Evolutionary conservation across 768 basidiomycete genomes (phyloP).

Genomic region (Termitomyces eurrhizus): DNA sequence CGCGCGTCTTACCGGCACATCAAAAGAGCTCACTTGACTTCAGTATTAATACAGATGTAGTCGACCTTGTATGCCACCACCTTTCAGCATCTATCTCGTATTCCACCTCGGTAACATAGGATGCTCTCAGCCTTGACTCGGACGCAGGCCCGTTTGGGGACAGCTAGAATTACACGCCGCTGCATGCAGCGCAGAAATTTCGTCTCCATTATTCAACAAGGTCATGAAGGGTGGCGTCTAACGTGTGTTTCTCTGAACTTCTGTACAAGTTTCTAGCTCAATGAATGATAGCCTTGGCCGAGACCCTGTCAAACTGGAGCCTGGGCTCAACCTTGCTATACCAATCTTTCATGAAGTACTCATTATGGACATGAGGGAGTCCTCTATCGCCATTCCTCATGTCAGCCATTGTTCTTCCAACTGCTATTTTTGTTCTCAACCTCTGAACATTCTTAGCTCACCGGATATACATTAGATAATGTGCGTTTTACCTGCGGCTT

Average conservation of each 20-base stretch:
- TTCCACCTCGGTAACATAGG: not conserved
- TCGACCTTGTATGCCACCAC: too few relatives aligned
- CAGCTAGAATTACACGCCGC: not conserved
- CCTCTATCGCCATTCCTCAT: conserved; percentile 41
- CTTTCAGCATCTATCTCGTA: not conserved
- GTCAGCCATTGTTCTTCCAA: conserved; percentile 19
- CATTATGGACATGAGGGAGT: conserved; percentile 44
- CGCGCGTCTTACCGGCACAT: not conserved
- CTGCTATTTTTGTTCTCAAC: not conserved
- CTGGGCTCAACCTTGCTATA: conserved; percentile 43
- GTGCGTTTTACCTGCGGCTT: conserved; percentile 10
- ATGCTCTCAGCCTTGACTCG: conserved; percentile 8
- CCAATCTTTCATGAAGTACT: conserved; percentile 43
- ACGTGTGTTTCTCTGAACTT: conserved; percentile 23
- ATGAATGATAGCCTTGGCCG: conserved; percentile 35
- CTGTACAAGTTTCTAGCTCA: not conserved
- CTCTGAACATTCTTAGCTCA: conserved; percentile 19
- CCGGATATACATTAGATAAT: conserved; percentile 31
- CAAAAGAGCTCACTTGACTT: not conserved
- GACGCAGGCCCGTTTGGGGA: not conserved
- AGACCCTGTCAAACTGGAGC: conserved; percentile 37
- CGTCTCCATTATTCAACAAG: conserved; percentile 49
- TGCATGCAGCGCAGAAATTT: conserved; percentile 26
- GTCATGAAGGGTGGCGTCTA: conserved; percentile 49
- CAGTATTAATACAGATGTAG: not conserved